phyloP scores from a whole-genome alignment of 352 stramenopile species.

The Phytopythium delawarense region DNA sequence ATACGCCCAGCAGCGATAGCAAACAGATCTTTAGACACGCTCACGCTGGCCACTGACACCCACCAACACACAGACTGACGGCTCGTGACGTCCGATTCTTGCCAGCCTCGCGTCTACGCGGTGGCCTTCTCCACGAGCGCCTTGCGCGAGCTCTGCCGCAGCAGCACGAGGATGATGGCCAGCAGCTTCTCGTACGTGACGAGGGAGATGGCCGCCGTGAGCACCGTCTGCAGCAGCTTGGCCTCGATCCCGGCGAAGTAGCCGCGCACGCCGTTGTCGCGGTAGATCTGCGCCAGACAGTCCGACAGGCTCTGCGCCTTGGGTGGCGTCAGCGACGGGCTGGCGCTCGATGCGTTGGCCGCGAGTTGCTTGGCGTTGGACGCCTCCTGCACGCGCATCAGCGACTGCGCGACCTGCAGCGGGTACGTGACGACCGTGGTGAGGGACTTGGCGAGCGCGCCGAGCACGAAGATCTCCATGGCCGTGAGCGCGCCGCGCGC shows the following conservation, averaged over 20 bases:
- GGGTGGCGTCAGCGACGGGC: not conserved
- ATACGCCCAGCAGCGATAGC: too few species aligned
- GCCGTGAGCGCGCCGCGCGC: conserved; percentile 38
- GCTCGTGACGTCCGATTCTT: not conserved
- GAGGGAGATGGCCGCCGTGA: conserved; percentile 91
- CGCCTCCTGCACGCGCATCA: conserved; percentile 73
- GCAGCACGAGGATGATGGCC: conserved; percentile 45
- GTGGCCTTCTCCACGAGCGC: conserved; percentile 33
- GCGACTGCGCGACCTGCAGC: conserved; percentile 91
- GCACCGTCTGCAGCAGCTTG: conserved; percentile 93
- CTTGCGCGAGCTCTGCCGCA: conserved; percentile 33
- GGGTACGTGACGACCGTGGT: conserved; percentile 93
- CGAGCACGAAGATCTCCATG: conserved; percentile 89
- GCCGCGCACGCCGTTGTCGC: conserved; percentile 61
- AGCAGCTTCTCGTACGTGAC: conserved; percentile 93
- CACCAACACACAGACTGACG: not conserved
- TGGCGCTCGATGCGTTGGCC: not conserved
- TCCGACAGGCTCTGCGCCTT: conserved; percentile 16
- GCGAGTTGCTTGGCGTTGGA: conserved; percentile 9
- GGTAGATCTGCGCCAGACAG: conserved; percentile 61
- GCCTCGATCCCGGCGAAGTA: conserved; percentile 91
- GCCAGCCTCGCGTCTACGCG: conserved; percentile 16
- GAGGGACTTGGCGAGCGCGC: conserved; percentile 89
- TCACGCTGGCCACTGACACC: not conserved
- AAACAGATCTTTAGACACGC: not conserved